Evolutionary conservation across 139 green algal species (phyloP).

Genomic region (Coelastrella sp.): DNA sequence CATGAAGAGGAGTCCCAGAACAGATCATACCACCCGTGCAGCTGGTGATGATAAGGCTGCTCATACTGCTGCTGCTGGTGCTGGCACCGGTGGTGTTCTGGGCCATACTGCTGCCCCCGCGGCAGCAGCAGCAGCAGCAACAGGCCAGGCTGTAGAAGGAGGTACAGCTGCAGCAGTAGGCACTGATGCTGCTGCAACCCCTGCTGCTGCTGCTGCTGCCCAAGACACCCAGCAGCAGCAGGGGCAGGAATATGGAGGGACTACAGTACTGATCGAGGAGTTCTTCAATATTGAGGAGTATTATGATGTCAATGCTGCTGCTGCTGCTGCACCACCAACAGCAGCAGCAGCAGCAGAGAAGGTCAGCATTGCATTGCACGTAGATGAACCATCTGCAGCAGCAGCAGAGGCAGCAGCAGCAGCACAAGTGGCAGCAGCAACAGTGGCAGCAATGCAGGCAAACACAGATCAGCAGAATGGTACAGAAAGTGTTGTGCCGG

Average conservation of each 20-base stretch:
- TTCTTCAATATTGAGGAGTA: not conserved
- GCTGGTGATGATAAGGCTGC: no score
- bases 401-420: not conserved
- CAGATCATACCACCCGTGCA: not conserved
- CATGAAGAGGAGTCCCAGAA: not conserved
- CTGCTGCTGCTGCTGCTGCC: constrained; percentile 1
- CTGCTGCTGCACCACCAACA: not conserved
- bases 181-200: not conserved
- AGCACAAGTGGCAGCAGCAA: not conserved
- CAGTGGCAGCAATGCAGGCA: not conserved
- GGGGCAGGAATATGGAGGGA: not conserved
- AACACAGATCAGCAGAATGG: not conserved
- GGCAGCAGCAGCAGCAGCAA: not conserved
- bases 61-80: not conserved
- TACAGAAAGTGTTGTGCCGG: not conserved
- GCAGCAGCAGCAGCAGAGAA: not conserved
- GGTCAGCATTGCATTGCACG: no score
- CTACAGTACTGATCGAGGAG: not conserved
- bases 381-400: not conserved
- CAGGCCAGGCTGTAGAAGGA: no score
- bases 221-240: not conserved
- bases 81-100: not conserved
- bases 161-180: not conserved
- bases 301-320: not conserved
- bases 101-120: no score